A percentile compares a stretch with the other conserved stretches of the same genome.
phyloP scores from a whole-genome alignment of 2,329 filamentous ascomycete species.

The Pseudocercospora musae region DNA sequence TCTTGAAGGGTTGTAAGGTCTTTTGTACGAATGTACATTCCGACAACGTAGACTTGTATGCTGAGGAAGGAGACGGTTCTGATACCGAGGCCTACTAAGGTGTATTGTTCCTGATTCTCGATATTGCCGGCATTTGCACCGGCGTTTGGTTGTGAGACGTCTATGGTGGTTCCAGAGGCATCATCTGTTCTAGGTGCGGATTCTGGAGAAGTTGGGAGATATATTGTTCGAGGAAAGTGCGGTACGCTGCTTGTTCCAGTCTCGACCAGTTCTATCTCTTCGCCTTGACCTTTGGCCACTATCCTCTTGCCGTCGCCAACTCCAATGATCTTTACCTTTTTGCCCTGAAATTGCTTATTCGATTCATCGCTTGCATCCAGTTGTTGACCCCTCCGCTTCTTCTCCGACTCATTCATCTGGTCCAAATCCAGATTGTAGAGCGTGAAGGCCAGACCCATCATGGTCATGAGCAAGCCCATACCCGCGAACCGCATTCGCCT shows the following conservation, averaged over 20 bases:
- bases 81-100: conserved; percentile 81
- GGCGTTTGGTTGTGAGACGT: conserved; percentile 29
- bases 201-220: conserved; percentile 52
- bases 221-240: conserved; percentile 70
- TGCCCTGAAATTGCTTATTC: conserved; percentile 48
- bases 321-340: conserved; percentile 58
- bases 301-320: conserved; percentile 56
- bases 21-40: conserved; percentile 80
- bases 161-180: conserved; percentile 17
- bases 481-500: conserved; percentile 37
- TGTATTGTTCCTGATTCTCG: conserved; percentile 65
- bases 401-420: conserved; percentile 29
- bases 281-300: conserved; percentile 43
- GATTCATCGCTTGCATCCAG: conserved; percentile 35
- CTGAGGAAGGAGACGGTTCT: conserved; percentile 84
- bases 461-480: conserved; percentile 36
- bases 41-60: conserved; percentile 93
- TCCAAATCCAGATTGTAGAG: conserved; percentile 37
- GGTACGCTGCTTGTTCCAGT: conserved; percentile 80
- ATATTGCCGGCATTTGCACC: conserved; percentile 33
- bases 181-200: conserved; percentile 17
- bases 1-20: conserved; percentile 80
- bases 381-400: conserved; percentile 25
- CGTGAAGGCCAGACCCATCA: conserved; percentile 29
- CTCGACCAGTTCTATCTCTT: conserved; percentile 70